Evolutionary conservation across 2,329 filamentous ascomycete genomes (phyloP).

Genomic region (Drechslerella dactyloides): DNA sequence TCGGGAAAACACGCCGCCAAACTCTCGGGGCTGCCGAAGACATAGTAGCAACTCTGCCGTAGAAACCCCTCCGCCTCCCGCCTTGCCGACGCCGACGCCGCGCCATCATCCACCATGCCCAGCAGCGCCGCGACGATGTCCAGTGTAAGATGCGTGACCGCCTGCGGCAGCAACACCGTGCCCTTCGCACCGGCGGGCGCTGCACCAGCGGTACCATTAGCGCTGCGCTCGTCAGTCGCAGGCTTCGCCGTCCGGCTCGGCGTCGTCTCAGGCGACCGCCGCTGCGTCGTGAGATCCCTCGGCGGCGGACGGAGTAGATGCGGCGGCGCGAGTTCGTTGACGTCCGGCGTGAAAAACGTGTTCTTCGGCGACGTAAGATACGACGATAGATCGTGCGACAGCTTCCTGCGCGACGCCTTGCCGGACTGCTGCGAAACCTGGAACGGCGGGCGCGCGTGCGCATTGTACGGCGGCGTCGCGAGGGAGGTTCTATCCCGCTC

Average conservation of each 20-base stretch:
- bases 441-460: constrained; percentile 17
- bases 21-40: constrained; percentile 66
- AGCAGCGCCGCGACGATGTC: constrained; percentile 63
- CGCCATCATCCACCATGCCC: constrained; percentile 51
- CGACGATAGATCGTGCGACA: constrained; percentile 45
- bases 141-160: constrained; percentile 64
- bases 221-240: constrained; percentile 12
- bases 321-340: constrained; percentile 33
- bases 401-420: constrained; percentile 35
- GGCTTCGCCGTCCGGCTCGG: constrained; percentile 52
- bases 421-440: constrained; percentile 33
- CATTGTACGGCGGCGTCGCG: constrained; percentile 11
- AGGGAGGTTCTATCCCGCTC: constrained; percentile 21
- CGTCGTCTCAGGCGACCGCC: constrained; percentile 51
- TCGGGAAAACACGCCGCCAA: constrained; percentile 68
- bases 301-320: constrained; percentile 33
- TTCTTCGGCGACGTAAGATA: constrained; percentile 54
- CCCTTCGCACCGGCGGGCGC: constrained; percentile 55
- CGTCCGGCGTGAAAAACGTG: constrained; percentile 48
- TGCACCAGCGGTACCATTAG: constrained; percentile 28
- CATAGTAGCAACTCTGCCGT: constrained; percentile 70
- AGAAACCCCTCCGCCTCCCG: constrained; percentile 67
- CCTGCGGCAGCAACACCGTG: constrained; percentile 64
- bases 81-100: constrained; percentile 31
- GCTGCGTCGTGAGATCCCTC: constrained; percentile 52